Percentiles rank a stretch among this genome's conserved stretches.
Conservation (phyloP, 2,329 filamentous ascomycete species). For the Ophiostoma australiae region DNA sequence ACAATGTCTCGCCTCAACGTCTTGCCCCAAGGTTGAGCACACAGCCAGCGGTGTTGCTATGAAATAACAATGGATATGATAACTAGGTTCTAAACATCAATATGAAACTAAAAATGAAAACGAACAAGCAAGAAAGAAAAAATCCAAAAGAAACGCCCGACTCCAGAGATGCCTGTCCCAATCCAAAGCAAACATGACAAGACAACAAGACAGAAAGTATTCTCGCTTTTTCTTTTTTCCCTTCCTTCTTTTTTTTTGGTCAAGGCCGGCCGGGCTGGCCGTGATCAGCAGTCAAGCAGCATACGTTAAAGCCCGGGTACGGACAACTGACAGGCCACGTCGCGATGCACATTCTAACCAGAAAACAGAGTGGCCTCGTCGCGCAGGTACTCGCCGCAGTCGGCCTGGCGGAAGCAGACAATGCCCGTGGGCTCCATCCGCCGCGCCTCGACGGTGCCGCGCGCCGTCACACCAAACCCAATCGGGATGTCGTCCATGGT, state of each 20-base stretch:
- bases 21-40: neutral
- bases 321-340: neutral
- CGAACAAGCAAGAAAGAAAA: no score
- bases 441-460: conserved; percentile 76
- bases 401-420: conserved; percentile 83
- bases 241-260: no score
- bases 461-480: conserved; percentile 88
- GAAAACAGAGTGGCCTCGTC: conserved; percentile 68
- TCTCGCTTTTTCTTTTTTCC: neutral
- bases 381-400: conserved; percentile 90
- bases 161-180: conserved; percentile 17
- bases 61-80: neutral
- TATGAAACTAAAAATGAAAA: neutral
- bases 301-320: neutral
- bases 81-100: neutral
- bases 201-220: conserved; percentile 12
- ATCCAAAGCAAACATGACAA: conserved; percentile 12
- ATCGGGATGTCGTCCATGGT: conserved; percentile 90
- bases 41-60: neutral
- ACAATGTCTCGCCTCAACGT: neutral
- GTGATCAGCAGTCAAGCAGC: neutral
- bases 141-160: conserved; percentile 7
- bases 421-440: conserved; percentile 86
- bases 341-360: conserved; percentile 17
- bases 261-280: no score